Base-by-base conservation (phyloP, 208 protist genomes). In the Acanthamoeba quina region DNA sequence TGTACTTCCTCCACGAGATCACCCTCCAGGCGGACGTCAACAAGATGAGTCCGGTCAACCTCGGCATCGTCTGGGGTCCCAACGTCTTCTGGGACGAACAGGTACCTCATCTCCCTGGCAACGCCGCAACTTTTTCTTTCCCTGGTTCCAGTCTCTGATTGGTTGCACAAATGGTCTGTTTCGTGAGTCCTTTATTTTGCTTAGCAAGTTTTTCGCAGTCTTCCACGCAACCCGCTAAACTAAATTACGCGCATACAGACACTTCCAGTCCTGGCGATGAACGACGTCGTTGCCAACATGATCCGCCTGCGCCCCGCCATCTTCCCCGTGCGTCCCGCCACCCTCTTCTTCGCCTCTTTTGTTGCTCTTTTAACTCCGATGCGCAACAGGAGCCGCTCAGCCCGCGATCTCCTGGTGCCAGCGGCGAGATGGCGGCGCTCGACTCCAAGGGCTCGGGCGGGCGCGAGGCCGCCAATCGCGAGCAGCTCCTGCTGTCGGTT, bases 11-110 rank as follows among this genome's bases (percentile, higher is more conserved):
- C n/a, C 37, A 78, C 37, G 70, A 78, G 37, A 47, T 78, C 70
- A n/a, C 29, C 4, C 70, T 78, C 11, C 15, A 78, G 37, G 15
- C 70, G 13, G 70, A 78, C 34, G 29, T 78, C 37, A 78, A 78
- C 70, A 78, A 78, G 70, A 78, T 78, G 70, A 78, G 24, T 10
- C 70, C 70, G 10, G 21, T 10, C 70, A 78, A 78, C 70, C 70
- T 78, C 9, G 70, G 70, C 70, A 78, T 78, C 37, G 70, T 78
- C 3, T 78, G 70, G 70, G 70, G 70, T 3, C 70, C 70, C 70
- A 78, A 78, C 70, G 70, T 78, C 70, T 78, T 47, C 37, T 78
- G 70, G 70, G 70, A 78, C 37, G 70, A 78, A 26, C 70, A 78
- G 70, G 70, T 78, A 49, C 24, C 64, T 72, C 37, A n/a, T 21